Percentiles rank a stretch among this genome's conserved stretches.
Evolutionary conservation across 768 basidiomycete genomes (phyloP).

Genomic region (Russula virescens): DNA sequence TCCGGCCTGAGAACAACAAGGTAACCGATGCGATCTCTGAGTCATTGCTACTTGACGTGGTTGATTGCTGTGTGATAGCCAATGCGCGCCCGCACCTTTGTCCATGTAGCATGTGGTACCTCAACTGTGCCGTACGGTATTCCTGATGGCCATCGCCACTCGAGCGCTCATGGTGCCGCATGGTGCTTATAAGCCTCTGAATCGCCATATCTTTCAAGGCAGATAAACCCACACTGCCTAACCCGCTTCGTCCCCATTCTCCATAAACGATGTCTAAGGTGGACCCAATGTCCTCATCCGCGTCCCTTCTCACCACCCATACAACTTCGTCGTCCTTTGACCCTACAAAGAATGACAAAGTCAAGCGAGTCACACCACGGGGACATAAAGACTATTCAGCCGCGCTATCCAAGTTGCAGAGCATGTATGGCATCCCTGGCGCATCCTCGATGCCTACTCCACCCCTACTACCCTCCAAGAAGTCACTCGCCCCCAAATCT

Average conservation of each 20-base stretch:
- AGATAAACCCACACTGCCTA: no score
- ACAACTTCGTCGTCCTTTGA: slow-evolving; percentile 16
- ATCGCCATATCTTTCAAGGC: no score
- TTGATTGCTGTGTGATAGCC: no score
- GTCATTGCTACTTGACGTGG: no score
- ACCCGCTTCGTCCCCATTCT: background rate
- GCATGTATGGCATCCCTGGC: background rate
- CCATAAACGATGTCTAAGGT: background rate
- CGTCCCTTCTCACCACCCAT: slow-evolving; percentile 11
- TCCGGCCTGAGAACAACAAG: no score
- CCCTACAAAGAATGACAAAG: background rate
- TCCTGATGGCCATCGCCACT: no score
- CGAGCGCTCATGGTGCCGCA: no score
- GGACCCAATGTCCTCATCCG: background rate
- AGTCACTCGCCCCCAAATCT: background rate
- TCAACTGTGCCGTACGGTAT: no score
- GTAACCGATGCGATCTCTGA: no score
- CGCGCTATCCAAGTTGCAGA: background rate
- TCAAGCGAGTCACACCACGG: background rate
- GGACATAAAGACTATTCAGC: slow-evolving; percentile 9
- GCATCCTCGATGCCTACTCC: background rate
- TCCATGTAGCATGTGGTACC: no score
- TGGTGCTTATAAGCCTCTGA: no score
- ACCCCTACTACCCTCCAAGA: background rate
- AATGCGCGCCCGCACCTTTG: no score